Evolutionary conservation across 208 protist species (phyloP).

Genomic region (Borovskyia barvae): DNA sequence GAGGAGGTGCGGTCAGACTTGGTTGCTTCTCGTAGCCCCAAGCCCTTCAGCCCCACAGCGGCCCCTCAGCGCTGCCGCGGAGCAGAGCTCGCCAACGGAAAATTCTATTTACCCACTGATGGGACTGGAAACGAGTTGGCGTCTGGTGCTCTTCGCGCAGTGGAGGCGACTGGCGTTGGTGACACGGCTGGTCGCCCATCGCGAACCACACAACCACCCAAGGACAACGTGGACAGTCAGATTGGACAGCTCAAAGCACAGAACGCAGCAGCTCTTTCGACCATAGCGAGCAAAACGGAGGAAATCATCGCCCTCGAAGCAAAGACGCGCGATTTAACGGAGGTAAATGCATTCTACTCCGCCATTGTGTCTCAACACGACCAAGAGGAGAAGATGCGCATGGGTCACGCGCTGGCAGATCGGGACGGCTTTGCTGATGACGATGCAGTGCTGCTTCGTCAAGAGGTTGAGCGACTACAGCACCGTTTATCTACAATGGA

Average conservation of each 20-base stretch:
- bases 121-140: not conserved
- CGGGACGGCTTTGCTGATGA: constrained; percentile 8
- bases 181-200: constrained; percentile 2
- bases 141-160: not conserved
- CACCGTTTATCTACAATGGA: constrained; percentile 29
- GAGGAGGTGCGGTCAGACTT: constrained; percentile 36
- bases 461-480: constrained; percentile 27
- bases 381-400: constrained; percentile 44
- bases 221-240: constrained; percentile 1
- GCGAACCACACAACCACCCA: constrained; percentile 1
- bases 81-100: constrained; percentile 1
- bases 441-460: constrained; percentile 7
- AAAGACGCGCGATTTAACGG: constrained; percentile 70
- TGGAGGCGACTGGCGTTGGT: constrained; percentile 1
- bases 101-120: constrained; percentile 4
- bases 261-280: constrained; percentile 16
- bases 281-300: constrained; percentile 42
- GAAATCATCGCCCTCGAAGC: constrained; percentile 57
- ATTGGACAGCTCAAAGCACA: constrained; percentile 5
- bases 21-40: not conserved
- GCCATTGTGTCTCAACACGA: constrained; percentile 75
- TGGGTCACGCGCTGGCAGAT: constrained; percentile 5
- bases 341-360: constrained; percentile 82
- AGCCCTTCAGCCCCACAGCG: not conserved
- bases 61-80: not conserved